Conservation (phyloP, 2,329 filamentous ascomycete genomes). For the Pseudonectria foliicola region DNA sequence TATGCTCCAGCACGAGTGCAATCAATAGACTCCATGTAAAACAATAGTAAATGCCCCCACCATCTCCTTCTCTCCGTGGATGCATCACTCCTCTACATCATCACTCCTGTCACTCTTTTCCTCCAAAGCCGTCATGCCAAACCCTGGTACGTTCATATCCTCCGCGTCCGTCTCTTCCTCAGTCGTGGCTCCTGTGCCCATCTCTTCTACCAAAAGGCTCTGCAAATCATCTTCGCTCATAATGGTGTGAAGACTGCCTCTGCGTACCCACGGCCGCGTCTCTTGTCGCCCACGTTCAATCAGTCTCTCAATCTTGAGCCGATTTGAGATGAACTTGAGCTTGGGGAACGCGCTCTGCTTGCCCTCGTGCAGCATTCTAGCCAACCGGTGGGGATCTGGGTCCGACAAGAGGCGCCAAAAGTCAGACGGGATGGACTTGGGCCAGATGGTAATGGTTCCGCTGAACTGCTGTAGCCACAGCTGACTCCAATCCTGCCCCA, state of each 20-base stretch:
- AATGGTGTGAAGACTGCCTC: constrained; percentile 52
- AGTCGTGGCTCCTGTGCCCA: constrained; percentile 24
- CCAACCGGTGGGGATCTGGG: constrained; percentile 66
- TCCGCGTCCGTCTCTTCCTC: constrained; percentile 32
- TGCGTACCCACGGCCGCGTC: constrained; percentile 40
- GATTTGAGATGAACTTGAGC: constrained; percentile 82
- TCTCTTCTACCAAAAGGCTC: constrained; percentile 37
- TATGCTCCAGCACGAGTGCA: no score
- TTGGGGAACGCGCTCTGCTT: constrained; percentile 87
- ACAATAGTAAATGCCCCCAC: no score
- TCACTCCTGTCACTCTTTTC: constrained; percentile 18
- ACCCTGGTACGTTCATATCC: constrained; percentile 17
- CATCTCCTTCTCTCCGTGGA: no score
- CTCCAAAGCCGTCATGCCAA: constrained; percentile 21
- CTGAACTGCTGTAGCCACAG: constrained; percentile 94
- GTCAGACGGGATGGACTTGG: constrained; percentile 69
- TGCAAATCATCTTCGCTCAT: constrained; percentile 54
- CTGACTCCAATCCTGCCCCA: constrained; percentile 95
- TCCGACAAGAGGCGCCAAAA: constrained; percentile 83
- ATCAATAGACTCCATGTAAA: no score
- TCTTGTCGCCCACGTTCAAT: constrained; percentile 53
- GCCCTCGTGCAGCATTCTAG: constrained; percentile 83
- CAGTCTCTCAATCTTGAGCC: constrained; percentile 71
- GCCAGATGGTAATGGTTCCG: constrained; percentile 95
- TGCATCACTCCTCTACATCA: no score